Base-by-base conservation (phyloP, 2,329 filamentous ascomycete species). In the Pseudomassariella vexata region DNA sequence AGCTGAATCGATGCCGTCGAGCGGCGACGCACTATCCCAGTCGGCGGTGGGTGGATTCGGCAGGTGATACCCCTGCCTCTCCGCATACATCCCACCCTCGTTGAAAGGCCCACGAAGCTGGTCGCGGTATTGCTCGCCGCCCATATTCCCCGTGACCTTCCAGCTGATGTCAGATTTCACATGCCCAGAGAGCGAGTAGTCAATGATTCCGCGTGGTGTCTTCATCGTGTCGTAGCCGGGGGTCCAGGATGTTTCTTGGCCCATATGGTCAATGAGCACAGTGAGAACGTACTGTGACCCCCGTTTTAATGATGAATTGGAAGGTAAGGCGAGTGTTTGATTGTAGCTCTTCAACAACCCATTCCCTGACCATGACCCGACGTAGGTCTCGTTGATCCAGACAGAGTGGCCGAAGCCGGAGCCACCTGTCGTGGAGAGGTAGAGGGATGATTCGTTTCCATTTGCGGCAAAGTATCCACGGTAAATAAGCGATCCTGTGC, bases 231-330 rank as follows among this genome's bases (percentile, higher is more conserved):
- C 76, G 2, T 49, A 41, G 3, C 77, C 79, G 2, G 78, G 68
- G 2, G 59, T 59, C 63, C 70, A 28, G 23, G 44, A 76, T 44
- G 82, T 75, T 39, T 85, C 70, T 0, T 85, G 62, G 2, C 84
- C 83, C 59, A 79, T 85, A 52, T 81, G 80, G 53, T 89, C 85
- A 10, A 89, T 62, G 0, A 88, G 56, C 1, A 89, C 63, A 0
- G 83, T 88, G 41, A 89, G 52, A 5, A 80, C 65, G 48, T 85
- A 79, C 0, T 53, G 42, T 15, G 66, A 60, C 3, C 74, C 77
- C 0, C 65, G 50, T 14, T 24, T 20, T 6, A 25, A 11, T 6
- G 11, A 19, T 14, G 14, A 17, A 17, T 23, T 23, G 16, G 18
- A 19, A 11, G 19, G 19, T 15, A 34, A 18, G 0, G 70, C 80